Evolutionary conservation across 2,329 filamentous ascomycete genomes (phyloP).

Genomic region (Phyllosticta citrichinensis): DNA sequence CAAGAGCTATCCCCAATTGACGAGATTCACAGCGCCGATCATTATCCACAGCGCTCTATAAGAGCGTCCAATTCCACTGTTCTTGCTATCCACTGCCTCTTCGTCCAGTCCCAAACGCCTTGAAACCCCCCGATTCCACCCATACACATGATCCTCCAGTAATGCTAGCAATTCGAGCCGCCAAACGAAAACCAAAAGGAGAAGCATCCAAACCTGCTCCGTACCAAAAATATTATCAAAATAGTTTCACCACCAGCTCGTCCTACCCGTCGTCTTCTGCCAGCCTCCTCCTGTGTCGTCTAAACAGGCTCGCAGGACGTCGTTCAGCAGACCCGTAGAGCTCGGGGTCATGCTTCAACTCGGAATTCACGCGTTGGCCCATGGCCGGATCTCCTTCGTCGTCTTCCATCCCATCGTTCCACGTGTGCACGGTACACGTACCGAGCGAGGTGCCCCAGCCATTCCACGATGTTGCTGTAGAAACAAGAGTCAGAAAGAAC

Average conservation of each 20-base stretch:
- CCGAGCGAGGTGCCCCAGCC: constrained; percentile 63
- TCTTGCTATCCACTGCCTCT: neutral
- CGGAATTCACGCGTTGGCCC: constrained; percentile 26
- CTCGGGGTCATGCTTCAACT: constrained; percentile 26
- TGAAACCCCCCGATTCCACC: neutral
- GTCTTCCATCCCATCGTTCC: constrained; percentile 54
- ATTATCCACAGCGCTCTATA: neutral
- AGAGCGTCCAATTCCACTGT: neutral
- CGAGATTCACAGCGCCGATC: neutral
- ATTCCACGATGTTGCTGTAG: constrained; percentile 68
- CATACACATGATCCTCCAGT: neutral
- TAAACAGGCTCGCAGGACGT: neutral
- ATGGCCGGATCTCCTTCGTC: constrained; percentile 40
- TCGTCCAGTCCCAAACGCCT: neutral
- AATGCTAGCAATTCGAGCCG: neutral
- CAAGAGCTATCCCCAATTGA: neutral
- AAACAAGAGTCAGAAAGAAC: neutral
- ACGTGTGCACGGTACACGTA: constrained; percentile 69
- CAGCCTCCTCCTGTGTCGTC: neutral
- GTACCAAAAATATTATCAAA: neutral
- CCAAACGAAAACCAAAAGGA: neutral
- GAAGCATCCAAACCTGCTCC: neutral
- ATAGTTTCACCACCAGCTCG: too few relatives aligned
- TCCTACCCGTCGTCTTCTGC: neutral
- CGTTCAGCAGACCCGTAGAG: constrained; percentile 18